Conservation (phyloP, 2,329 filamentous ascomycete genomes). For the Fusarium devonianum region DNA sequence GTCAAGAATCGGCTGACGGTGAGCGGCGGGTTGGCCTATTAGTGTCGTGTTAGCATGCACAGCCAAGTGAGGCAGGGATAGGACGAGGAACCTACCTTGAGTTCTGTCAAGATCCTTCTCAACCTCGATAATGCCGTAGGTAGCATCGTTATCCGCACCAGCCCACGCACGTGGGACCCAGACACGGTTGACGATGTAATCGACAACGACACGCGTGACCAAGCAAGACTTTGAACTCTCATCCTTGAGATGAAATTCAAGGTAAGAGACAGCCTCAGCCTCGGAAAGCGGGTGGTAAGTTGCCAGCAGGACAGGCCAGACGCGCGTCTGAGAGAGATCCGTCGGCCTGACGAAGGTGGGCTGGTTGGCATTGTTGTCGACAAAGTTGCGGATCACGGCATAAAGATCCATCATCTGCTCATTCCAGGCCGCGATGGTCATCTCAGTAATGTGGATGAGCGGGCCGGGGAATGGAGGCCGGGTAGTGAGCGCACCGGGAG, state of each 20-base stretch:
- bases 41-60: conserved; percentile 11
- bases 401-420: conserved; percentile 50
- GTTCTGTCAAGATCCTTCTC: conserved; percentile 48
- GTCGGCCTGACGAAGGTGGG: conserved; percentile 42
- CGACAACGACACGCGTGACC: conserved; percentile 52
- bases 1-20: conserved; percentile 51
- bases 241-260: conserved; percentile 51
- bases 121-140: conserved; percentile 46
- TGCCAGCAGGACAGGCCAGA: conserved; percentile 49
- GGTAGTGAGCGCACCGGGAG: conserved; percentile 27
- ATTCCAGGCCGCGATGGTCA: conserved; percentile 46
- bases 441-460: conserved; percentile 48
- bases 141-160: conserved; percentile 47
- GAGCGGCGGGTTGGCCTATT: conserved; percentile 46
- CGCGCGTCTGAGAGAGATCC: conserved; percentile 41
- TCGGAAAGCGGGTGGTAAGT: conserved; percentile 50
- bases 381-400: conserved; percentile 46
- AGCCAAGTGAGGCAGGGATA: neutral
- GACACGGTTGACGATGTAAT: conserved; percentile 52
- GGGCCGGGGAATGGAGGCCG: conserved; percentile 35
- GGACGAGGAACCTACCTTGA: conserved; percentile 40
- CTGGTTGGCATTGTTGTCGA: conserved; percentile 46
- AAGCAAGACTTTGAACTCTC: conserved; percentile 52
- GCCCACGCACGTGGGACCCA: conserved; percentile 52
- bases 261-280: conserved; percentile 50